Base-by-base conservation (phyloP, 495 filamentous ascomycete species). In the Oleoguttula mirabilis region DNA sequence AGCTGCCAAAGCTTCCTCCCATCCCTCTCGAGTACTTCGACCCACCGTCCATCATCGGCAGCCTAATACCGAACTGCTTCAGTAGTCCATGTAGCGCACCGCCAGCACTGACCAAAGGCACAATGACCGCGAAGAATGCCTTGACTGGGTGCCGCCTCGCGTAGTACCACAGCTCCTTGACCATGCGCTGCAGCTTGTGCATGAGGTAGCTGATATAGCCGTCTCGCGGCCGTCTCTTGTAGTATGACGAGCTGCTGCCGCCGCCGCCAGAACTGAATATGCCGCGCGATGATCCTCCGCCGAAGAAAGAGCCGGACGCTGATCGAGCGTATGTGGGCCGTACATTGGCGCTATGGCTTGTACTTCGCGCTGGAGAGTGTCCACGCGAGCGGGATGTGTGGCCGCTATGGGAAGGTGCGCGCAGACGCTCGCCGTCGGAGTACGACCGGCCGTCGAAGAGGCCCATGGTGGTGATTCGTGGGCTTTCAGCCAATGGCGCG, bases 61-160 rank as follows among this genome's bases (percentile, higher is more conserved):
- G 54, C 30, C 76, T 66, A 31, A 94, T 65, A 0, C 86, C 86
- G 57, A 94, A 76, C 60, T 77, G 74, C 17, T 70, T 70, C 10
- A 90, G 66, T 17, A 93, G 59, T 21, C 75, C 77, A 3, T 73
- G 71, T 52, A 95, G 60, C 20, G 83, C 78, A 4, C 87, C 87
- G 36, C 83, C 83, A 8, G 47, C 50, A 0, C 79, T 84, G 43
- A 94, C 65, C 34, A 95, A 67, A 15, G 87, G 87, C 68, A 93
- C 71, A 39, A 92, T 73, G 22, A 92, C 79, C 14, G 90, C 68
- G 66, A 88, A 75, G 61, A 92, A 77, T 2, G 88, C 79, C 61
- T 88, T 90, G 50, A 84, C 52, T 0, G 87, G 87, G 56, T 94
- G 75, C 6, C 73, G 67, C 55, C 82, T 76, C 41, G 80, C 79